Conservation (phyloP, 805 yeast species). For the Metschnikowia kofuensis region DNA sequence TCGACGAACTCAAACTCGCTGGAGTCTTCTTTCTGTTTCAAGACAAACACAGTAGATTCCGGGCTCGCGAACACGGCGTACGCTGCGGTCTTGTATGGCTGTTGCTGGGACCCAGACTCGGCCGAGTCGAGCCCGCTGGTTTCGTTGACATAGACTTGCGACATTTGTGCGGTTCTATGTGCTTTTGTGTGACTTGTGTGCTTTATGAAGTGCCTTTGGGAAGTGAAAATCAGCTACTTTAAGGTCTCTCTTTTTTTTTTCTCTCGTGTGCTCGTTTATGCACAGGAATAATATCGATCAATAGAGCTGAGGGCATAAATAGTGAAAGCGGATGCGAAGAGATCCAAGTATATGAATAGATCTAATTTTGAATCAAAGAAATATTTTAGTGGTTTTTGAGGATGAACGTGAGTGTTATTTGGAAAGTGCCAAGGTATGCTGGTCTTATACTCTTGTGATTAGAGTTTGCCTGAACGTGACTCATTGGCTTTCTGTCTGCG, state of each 20-base stretch:
- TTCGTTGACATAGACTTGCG: constrained; percentile 69
- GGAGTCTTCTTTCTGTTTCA: constrained; percentile 55
- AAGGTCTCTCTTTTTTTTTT: background rate
- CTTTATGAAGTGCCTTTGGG: background rate
- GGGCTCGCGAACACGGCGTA: constrained; percentile 62
- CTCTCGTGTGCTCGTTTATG: background rate
- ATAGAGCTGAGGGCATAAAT: no score
- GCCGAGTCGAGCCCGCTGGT: constrained; percentile 62
- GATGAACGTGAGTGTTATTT: no score
- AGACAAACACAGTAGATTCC: constrained; percentile 56
- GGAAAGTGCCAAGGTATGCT: no score
- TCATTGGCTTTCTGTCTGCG: no score
- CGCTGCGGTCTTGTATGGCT: constrained; percentile 82
- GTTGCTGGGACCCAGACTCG: constrained; percentile 61
- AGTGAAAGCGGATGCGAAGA: no score
- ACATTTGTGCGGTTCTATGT: constrained; percentile 20
- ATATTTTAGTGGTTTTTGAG: no score
- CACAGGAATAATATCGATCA: background rate
- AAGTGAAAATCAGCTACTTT: background rate
- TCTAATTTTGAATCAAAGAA: no score
- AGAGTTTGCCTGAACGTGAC: no score
- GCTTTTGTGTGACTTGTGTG: background rate
- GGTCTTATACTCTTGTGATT: no score
- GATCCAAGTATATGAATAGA: no score
- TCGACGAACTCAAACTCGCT: constrained; percentile 57